Evolutionary conservation across 495 filamentous ascomycete genomes (phyloP).

Genomic region (Aspergillus egyptiacus): DNA sequence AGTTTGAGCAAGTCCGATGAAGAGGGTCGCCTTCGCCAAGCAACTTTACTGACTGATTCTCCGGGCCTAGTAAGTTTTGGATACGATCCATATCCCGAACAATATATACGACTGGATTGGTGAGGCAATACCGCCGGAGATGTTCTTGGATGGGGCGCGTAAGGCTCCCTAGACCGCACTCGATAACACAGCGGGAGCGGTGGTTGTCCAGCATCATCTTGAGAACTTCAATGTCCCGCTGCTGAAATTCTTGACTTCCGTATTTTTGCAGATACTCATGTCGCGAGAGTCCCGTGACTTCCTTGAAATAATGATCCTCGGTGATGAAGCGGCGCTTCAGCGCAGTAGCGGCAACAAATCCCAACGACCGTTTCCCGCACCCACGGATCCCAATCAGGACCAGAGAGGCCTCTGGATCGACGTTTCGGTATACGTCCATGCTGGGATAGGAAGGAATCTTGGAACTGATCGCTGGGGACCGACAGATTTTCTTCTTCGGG

Average conservation of each 20-base stretch:
- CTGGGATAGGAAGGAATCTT: slow-evolving; percentile 40
- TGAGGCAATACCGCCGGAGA: slow-evolving; percentile 51
- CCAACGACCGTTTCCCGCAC: slow-evolving; percentile 71
- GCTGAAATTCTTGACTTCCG: slow-evolving; percentile 61
- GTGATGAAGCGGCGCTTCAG: slow-evolving; percentile 70
- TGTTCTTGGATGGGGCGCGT: slow-evolving; percentile 52
- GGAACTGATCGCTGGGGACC: not conserved
- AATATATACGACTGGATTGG: slow-evolving; percentile 70
- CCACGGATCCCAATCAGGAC: slow-evolving; percentile 73
- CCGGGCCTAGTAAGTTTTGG: slow-evolving; percentile 53
- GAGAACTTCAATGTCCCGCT: slow-evolving; percentile 60
- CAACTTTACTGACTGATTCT: slow-evolving; percentile 48
- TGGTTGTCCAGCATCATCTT: slow-evolving; percentile 61
- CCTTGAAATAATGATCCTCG: slow-evolving; percentile 68
- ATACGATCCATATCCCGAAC: slow-evolving; percentile 64
- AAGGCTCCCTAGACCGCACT: slow-evolving; percentile 58
- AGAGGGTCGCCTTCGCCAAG: slow-evolving; percentile 48
- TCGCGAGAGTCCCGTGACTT: slow-evolving; percentile 58
- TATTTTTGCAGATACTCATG: slow-evolving; percentile 56
- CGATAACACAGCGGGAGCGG: slow-evolving; percentile 61
- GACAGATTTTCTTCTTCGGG: slow-evolving; percentile 1
- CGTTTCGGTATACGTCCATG: slow-evolving; percentile 44
- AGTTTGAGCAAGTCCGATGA: slow-evolving; percentile 64
- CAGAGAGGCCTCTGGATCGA: slow-evolving; percentile 62
- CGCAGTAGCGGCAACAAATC: slow-evolving; percentile 71